These are phyloP conservation scores for Paracorniculantispora psalliotae DNA, from an alignment of 2,329 filamentous ascomycete species.

Conservation along the genomic window DNA sequence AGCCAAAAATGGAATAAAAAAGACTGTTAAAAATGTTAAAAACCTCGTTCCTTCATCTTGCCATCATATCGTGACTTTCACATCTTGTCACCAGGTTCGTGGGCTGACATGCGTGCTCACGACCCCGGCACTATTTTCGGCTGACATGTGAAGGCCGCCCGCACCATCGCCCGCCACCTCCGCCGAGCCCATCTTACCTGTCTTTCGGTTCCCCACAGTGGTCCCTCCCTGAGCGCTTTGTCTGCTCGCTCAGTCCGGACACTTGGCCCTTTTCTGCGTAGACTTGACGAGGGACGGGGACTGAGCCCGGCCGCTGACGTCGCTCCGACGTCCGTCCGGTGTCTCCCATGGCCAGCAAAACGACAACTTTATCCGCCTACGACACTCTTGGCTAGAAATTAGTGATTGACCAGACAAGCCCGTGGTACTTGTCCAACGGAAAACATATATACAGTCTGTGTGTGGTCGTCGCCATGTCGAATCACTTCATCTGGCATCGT, in stretches of 20 bases:
- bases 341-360: too few relatives aligned
- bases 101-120: too few relatives aligned
- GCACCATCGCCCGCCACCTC: neutral
- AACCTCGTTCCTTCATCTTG: neutral
- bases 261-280: neutral
- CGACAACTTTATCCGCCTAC: too few relatives aligned
- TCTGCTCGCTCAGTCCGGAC: neutral
- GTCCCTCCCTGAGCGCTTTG: neutral
- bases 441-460: too few relatives aligned
- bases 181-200: conserved; percentile 1
- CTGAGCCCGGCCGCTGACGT: neutral
- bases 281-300: neutral
- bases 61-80: too few relatives aligned
- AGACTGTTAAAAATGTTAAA: neutral
- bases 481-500: neutral
- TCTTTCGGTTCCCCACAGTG: neutral
- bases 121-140: neutral
- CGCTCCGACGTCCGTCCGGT: too few relatives aligned
- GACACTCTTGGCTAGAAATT: too few relatives aligned
- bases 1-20: conserved; percentile 8
- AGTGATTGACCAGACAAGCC: too few relatives aligned
- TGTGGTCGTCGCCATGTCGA: too few relatives aligned
- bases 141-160: conserved; percentile 11
- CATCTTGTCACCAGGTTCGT: neutral
- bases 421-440: too few relatives aligned